These are phyloP conservation scores for Spathaspora gorwiae DNA, from an alignment of 805 yeast species.

Conservation along the genomic window DNA sequence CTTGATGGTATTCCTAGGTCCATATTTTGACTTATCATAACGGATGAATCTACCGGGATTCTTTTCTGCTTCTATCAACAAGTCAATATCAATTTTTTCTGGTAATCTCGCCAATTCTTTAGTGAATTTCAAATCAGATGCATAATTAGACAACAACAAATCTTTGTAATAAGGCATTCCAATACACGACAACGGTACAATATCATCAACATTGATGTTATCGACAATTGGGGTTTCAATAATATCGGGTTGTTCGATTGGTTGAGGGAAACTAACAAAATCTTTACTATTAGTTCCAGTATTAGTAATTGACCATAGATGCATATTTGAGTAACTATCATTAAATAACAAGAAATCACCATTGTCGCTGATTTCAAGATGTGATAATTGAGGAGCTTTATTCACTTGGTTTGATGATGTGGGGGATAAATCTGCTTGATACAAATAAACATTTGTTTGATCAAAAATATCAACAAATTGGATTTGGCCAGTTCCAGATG, in stretches of 20 bases:
- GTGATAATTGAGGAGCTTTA: conserved; percentile 29
- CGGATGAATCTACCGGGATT: conserved; percentile 13
- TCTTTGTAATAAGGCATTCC: conserved; percentile 88
- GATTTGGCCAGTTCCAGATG: conserved; percentile 74
- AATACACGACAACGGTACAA: conserved; percentile 60
- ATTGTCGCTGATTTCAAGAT: conserved; percentile 53
- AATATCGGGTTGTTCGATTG: conserved; percentile 53
- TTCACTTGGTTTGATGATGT: conserved; percentile 3
- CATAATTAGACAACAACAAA: conserved; percentile 76
- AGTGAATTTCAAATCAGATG: conserved; percentile 55
- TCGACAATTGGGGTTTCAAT: conserved; percentile 18
- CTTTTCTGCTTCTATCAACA: conserved; percentile 24
- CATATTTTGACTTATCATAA: conserved; percentile 56
- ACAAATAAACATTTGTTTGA: conserved; percentile 61
- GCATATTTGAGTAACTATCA: conserved; percentile 60
- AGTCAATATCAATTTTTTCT: conserved; percentile 45
- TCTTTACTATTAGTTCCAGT: conserved; percentile 23
- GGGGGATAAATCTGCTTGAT: conserved; percentile 55
- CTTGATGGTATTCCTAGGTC: conserved; percentile 47
- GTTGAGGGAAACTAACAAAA: conserved; percentile 34
- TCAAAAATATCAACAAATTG: conserved; percentile 81
- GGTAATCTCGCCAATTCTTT: conserved; percentile 60
- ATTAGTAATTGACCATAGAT: conserved; percentile 58
- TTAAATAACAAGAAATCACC: conserved; percentile 76
- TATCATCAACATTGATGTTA: conserved; percentile 31